Percentiles rank a stretch among this genome's conserved stretches.
Evolutionary conservation across 257 asterid species (phyloP).

Genomic region (Agastache rugosa): DNA sequence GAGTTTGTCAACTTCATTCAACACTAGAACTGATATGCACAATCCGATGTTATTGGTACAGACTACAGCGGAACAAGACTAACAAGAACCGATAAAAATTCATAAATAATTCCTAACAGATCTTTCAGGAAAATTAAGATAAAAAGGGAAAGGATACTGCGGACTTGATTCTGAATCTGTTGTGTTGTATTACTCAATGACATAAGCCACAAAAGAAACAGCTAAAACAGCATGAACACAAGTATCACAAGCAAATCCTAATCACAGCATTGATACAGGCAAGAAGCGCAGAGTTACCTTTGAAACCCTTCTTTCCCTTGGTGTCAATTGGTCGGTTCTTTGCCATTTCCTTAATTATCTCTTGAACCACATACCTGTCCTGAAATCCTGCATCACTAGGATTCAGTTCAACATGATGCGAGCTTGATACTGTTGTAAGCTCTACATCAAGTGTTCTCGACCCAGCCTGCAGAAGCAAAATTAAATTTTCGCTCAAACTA

Average conservation of each 20-base stretch:
- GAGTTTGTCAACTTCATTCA: conserved; percentile 96
- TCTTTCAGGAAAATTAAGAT: neutral
- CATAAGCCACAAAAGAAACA: neutral
- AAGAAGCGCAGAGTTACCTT: conserved; percentile 57
- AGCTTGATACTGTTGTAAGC: conserved; percentile 83
- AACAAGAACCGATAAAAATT: conserved; percentile 20
- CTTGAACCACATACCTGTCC: conserved; percentile 96
- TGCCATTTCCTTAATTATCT: conserved; percentile 97
- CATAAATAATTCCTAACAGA: conserved; percentile 23
- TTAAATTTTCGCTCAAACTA: conserved; percentile 27
- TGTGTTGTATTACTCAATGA: neutral
- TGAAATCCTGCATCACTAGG: conserved; percentile 98
- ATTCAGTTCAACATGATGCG: conserved; percentile 90
- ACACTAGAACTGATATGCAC: conserved; percentile 70
- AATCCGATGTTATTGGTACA: conserved; percentile 36
- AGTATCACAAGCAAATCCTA: neutral
- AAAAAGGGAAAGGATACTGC: neutral
- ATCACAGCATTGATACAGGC: conserved; percentile 6
- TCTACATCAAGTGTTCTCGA: conserved; percentile 81
- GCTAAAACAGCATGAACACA: conserved; percentile 10
- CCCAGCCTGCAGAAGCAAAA: conserved; percentile 72
- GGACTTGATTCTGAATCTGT: neutral
- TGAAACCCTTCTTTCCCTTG: conserved; percentile 91
- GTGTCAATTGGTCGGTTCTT: conserved; percentile 90
- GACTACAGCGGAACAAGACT: conserved; percentile 32